phyloP scores from a whole-genome alignment of 768 basidiomycete species.

The Xanthoconium stramineum region DNA sequence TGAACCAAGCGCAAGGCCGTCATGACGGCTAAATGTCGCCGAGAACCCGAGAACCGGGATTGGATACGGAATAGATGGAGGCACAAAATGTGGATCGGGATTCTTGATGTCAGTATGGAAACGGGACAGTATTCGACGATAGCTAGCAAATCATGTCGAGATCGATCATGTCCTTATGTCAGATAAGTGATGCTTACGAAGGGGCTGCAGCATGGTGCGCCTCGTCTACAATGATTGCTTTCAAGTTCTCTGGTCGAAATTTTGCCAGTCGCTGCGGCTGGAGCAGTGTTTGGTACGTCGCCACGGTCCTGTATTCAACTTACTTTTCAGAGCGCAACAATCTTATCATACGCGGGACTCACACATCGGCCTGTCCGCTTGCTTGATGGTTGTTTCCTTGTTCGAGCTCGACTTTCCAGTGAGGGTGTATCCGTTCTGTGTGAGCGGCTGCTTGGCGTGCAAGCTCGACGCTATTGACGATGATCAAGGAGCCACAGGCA shows the following conservation, averaged over 20 bases:
- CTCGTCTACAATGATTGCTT: constrained; percentile 85
- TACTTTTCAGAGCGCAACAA: neutral
- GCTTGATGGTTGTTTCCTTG: constrained; percentile 77
- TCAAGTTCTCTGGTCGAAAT: constrained; percentile 64
- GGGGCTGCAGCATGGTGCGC: constrained; percentile 94
- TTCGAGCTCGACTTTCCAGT: constrained; percentile 87
- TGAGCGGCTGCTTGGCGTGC: constrained; percentile 83
- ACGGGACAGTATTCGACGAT: constrained; percentile 78
- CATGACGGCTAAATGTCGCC: constrained; percentile 91
- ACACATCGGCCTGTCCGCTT: constrained; percentile 84
- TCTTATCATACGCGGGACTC: constrained; percentile 9
- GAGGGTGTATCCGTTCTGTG: constrained; percentile 60
- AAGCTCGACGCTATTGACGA: constrained; percentile 89
- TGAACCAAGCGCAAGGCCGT: constrained; percentile 82
- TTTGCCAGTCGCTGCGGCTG: constrained; percentile 64
- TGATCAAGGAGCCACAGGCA: constrained; percentile 65
- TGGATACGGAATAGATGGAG: constrained; percentile 39
- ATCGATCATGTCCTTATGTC: neutral
- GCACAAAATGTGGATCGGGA: constrained; percentile 43
- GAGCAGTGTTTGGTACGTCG: constrained; percentile 84
- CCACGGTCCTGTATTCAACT: constrained; percentile 59
- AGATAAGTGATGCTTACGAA: constrained; percentile 52
- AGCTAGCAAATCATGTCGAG: constrained; percentile 40
- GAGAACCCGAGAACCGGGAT: constrained; percentile 93
- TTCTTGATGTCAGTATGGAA: constrained; percentile 68